Percentiles rank a stretch among this genome's conserved stretches.
Conservation (phyloP, 768 basidiomycete species). For the Lanmaoa rubissima region DNA sequence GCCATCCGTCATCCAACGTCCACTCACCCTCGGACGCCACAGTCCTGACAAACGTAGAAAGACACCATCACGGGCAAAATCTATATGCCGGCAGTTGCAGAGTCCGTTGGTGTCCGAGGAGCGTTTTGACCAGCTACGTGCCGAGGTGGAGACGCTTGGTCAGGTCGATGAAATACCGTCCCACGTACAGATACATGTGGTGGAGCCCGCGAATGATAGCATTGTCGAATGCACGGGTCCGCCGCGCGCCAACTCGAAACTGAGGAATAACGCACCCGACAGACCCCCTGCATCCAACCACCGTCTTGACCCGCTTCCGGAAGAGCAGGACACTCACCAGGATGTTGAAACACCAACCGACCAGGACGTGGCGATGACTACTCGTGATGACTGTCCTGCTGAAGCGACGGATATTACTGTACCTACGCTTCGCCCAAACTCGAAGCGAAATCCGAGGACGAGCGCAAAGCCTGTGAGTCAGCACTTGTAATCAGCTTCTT, state of each 20-base stretch:
- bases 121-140: conserved; percentile 21
- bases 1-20: conserved; percentile 6
- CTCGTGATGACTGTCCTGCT: not conserved
- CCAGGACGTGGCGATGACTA: conserved; percentile 2
- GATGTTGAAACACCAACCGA: not conserved
- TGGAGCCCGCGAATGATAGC: not conserved
- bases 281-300: conserved; percentile 1
- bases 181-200: conserved; percentile 2
- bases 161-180: conserved; percentile 4
- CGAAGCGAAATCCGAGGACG: conserved; percentile 30
- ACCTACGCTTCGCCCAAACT: conserved; percentile 4
- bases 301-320: not conserved
- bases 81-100: not conserved
- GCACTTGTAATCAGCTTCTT: not conserved
- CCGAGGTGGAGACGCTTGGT: conserved; percentile 17
- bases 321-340: not conserved
- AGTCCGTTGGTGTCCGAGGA: conserved; percentile 28
- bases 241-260: not conserved
- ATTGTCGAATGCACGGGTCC: not conserved
- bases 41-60: conserved; percentile 16
- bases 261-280: not conserved
- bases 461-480: conserved; percentile 24
- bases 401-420: not conserved
- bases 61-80: conserved; percentile 1
- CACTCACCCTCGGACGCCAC: conserved; percentile 12